These are phyloP conservation scores for Thozetella sp. DNA, from an alignment of 495 filamentous ascomycete genomes.

Conservation along the genomic window DNA sequence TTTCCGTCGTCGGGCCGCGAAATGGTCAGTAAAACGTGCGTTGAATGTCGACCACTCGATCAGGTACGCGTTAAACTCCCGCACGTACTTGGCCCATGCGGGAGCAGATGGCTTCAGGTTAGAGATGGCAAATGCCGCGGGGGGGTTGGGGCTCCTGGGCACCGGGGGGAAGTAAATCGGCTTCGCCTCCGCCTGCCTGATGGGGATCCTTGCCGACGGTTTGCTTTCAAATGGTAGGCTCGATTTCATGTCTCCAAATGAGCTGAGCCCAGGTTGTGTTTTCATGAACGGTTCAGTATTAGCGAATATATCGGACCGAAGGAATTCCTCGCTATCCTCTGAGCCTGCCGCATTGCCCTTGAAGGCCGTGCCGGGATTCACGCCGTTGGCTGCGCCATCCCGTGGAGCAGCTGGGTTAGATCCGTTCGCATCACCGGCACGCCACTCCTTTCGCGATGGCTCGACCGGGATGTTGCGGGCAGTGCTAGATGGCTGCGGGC, in stretches of 20 bases:
- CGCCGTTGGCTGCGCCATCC: slow-evolving; percentile 13
- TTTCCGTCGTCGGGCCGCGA: slow-evolving; percentile 58
- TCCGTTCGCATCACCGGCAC: slow-evolving; percentile 38
- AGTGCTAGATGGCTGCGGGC: slow-evolving; percentile 5
- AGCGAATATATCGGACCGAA: slow-evolving; percentile 53
- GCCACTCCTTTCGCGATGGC: slow-evolving; percentile 51
- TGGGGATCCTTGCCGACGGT: slow-evolving; percentile 47
- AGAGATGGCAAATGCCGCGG: slow-evolving; percentile 30
- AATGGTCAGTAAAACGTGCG: slow-evolving; percentile 65
- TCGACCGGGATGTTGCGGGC: slow-evolving; percentile 47
- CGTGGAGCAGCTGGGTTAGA: slow-evolving; percentile 19
- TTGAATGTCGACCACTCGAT: slow-evolving; percentile 69
- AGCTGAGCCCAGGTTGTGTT: slow-evolving; percentile 55
- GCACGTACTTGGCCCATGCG: slow-evolving; percentile 62
- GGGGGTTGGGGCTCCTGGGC: slow-evolving; percentile 57
- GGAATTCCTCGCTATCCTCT: slow-evolving; percentile 45
- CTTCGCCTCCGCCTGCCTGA: slow-evolving; percentile 28
- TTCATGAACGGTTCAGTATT: slow-evolving; percentile 67
- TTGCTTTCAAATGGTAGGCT: slow-evolving; percentile 75
- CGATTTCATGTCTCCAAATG: slow-evolving; percentile 65
- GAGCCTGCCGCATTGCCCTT: slow-evolving; percentile 30
- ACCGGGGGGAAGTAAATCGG: slow-evolving; percentile 59
- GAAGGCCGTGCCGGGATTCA: slow-evolving; percentile 11
- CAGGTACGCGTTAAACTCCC: slow-evolving; percentile 68
- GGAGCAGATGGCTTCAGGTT: slow-evolving; percentile 40